Evolutionary conservation across 306 rosid genomes (phyloP).

Genomic region (Hippophae tibetana): DNA sequence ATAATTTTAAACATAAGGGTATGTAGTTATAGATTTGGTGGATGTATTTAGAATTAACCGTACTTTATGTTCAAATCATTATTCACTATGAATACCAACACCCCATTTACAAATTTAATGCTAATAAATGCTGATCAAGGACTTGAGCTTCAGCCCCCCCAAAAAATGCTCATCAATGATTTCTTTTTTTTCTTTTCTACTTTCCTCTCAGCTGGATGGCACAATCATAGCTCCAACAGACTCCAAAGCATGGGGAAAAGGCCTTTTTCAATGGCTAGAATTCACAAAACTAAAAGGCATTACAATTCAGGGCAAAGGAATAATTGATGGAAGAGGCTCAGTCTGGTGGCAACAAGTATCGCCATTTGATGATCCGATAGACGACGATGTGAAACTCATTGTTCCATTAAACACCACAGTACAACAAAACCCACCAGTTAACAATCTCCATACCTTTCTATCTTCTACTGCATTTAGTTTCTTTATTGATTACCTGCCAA

Average conservation of each 20-base stretch:
- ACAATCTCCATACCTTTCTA: not conserved
- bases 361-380: slow-evolving; percentile 55
- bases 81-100: too few relatives aligned
- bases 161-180: not conserved
- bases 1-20: too few relatives aligned
- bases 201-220: slow-evolving; percentile 50
- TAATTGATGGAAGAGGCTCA: slow-evolving; percentile 78
- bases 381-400: slow-evolving; percentile 61
- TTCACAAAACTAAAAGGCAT: slow-evolving; percentile 43
- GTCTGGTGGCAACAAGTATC: slow-evolving; percentile 69
- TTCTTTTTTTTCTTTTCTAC: too few relatives aligned
- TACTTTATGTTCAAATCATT: too few relatives aligned
- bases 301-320: slow-evolving; percentile 56
- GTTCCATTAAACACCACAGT: slow-evolving; percentile 49
- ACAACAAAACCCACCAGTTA: slow-evolving; percentile 42
- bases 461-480: not conserved
- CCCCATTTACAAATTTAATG: too few relatives aligned
- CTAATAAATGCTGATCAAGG: not conserved
- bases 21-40: too few relatives aligned
- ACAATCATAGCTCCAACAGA: slow-evolving; percentile 60
- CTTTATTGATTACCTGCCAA: not conserved
- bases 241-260: slow-evolving; percentile 52
- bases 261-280: slow-evolving; percentile 59
- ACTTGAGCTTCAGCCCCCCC: not conserved
- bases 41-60: too few relatives aligned